Evolutionary conservation across 1,284 basidiomycete species (phyloP).

Genomic region (Quambalaria eucalypti): DNA sequence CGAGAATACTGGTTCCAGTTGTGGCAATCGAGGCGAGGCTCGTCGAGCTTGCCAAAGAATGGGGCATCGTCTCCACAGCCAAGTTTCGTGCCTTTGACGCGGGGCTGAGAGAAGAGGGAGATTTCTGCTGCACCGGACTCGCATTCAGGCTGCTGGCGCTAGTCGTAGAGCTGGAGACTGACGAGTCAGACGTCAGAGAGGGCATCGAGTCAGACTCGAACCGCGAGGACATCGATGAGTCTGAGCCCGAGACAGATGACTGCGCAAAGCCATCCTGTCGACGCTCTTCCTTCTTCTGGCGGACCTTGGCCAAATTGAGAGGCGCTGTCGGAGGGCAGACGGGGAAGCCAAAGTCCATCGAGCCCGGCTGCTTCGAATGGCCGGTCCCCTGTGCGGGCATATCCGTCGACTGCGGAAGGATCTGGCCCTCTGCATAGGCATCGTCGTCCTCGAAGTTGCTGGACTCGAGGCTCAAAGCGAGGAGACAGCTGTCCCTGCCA

Average conservation of each 20-base stretch:
- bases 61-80: neutral
- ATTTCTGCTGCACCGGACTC: too few relatives aligned
- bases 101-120: too few relatives aligned
- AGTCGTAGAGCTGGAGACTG: neutral
- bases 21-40: neutral
- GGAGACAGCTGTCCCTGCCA: neutral
- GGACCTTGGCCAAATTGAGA: too few relatives aligned
- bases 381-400: neutral
- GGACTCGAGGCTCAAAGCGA: neutral
- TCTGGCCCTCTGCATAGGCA: too few relatives aligned
- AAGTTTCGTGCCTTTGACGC: neutral
- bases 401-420: neutral
- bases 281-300: too few relatives aligned
- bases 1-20: neutral
- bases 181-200: neutral
- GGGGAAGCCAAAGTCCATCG: neutral
- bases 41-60: neutral
- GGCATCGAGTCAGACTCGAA: slow-evolving; percentile 1
- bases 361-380: neutral
- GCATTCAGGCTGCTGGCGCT: neutral
- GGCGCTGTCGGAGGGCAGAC: neutral
- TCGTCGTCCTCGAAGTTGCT: neutral
- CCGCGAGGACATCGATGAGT: too few relatives aligned
- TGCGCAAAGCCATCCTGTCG: too few relatives aligned
- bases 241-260: too few relatives aligned